Conservation (phyloP, 495 filamentous ascomycete species). For the Xylaria cubensis region DNA sequence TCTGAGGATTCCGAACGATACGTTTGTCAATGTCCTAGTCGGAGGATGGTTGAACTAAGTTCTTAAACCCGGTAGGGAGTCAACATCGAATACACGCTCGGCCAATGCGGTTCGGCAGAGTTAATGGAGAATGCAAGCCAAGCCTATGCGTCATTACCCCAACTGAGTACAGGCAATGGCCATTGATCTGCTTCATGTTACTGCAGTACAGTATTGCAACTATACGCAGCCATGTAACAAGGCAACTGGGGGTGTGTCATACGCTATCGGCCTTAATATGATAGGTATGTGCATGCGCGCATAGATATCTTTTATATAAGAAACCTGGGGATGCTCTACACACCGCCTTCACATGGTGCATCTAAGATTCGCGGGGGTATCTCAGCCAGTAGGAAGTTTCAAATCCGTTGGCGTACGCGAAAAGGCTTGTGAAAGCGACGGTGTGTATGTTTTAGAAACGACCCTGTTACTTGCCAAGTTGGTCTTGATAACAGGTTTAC, state of each 20-base stretch:
- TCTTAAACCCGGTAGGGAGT: not conserved
- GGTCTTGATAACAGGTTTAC: not conserved
- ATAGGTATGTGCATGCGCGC: not conserved
- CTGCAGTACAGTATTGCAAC: constrained; percentile 14
- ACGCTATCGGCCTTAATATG: not conserved
- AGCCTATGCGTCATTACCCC: constrained; percentile 14
- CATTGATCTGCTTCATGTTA: constrained; percentile 7
- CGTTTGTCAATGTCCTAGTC: constrained; percentile 8
- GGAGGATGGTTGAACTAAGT: not conserved
- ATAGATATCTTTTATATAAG: not conserved
- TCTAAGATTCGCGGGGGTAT: not conserved
- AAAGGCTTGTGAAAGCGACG: constrained; percentile 10
- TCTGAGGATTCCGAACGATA: not conserved
- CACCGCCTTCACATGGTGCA: constrained; percentile 15
- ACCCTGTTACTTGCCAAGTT: not conserved
- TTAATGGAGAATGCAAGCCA: not conserved
- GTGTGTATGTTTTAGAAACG: not conserved
- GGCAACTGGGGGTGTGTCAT: not conserved
- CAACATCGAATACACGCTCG: not conserved
- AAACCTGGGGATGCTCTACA: not conserved
- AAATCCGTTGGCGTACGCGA: not conserved
- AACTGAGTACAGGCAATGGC: not conserved
- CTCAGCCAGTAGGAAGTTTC: constrained; percentile 9
- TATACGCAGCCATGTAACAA: constrained; percentile 10
- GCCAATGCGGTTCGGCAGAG: constrained; percentile 8